Evolutionary conservation across 371 early-diverging fungal species (phyloP).

Genomic region (Mucor sp.): DNA sequence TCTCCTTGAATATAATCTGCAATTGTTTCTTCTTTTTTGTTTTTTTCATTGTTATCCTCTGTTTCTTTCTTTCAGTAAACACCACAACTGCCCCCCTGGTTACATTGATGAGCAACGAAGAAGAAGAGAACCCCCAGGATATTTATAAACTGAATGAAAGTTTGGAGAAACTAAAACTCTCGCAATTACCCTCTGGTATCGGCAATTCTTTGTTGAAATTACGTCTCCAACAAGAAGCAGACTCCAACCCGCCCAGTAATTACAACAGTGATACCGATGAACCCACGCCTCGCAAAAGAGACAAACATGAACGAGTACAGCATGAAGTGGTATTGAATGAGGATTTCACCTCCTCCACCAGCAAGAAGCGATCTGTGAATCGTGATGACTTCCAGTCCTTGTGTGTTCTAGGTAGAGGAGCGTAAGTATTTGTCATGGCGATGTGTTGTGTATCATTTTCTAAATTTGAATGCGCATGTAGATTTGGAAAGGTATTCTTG

Average conservation of each 20-base stretch:
- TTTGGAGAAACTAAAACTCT: conserved; percentile 1
- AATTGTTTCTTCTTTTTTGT: not conserved
- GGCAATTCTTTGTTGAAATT: conserved; percentile 26
- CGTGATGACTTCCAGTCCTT: conserved; percentile 89
- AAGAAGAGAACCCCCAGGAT: not conserved
- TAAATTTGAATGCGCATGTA: conserved; percentile 6
- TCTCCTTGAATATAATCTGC: not conserved
- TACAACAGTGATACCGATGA: conserved; percentile 50
- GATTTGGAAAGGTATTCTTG: conserved; percentile 81
- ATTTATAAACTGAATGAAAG: conserved; percentile 11
- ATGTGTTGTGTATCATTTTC: not conserved
- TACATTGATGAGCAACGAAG: conserved; percentile 7
- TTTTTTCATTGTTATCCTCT: not conserved
- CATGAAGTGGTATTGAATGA: conserved; percentile 29
- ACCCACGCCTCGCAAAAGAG: conserved; percentile 31
- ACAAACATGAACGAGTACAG: conserved; percentile 10
- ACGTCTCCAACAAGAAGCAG: conserved; percentile 21
- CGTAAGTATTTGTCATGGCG: conserved; percentile 40
- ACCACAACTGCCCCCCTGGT: not conserved
- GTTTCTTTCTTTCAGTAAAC: not conserved
- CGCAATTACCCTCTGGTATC: conserved; percentile 29
- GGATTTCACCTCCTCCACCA: conserved; percentile 25
- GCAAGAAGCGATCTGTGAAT: conserved; percentile 60
- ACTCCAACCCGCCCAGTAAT: conserved; percentile 39
- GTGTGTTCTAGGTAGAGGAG: conserved; percentile 95